These are phyloP conservation scores for Dactylellina cionopaga DNA, from an alignment of 2,329 filamentous ascomycete genomes.

Conservation along the genomic window DNA sequence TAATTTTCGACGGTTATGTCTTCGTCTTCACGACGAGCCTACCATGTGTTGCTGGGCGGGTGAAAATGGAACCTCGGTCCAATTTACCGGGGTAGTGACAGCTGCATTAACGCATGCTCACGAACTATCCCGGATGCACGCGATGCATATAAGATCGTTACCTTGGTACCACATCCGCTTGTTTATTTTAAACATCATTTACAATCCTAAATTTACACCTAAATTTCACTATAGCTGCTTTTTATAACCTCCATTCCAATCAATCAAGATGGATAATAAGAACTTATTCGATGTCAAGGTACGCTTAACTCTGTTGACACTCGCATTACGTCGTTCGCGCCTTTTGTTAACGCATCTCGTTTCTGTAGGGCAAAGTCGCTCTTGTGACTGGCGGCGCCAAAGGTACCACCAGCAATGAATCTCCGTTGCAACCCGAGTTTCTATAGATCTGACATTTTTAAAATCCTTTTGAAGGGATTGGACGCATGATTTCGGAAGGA, in stretches of 20 bases:
- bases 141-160: conserved; percentile 14
- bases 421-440: not conserved
- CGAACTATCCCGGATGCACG: not conserved
- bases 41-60: conserved; percentile 12
- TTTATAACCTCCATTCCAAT: conserved; percentile 2
- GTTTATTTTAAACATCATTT: not conserved
- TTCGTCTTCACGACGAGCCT: too few species aligned
- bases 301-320: conserved; percentile 34
- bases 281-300: conserved; percentile 71
- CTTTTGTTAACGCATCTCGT: conserved; percentile 17
- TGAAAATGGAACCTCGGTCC: conserved; percentile 47
- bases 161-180: not conserved
- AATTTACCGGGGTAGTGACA: conserved; percentile 22
- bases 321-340: not conserved
- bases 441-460: not conserved
- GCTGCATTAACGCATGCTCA: not conserved
- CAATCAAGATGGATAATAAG: conserved; percentile 66
- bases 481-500: conserved; percentile 74
- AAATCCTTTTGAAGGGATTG: conserved; percentile 65
- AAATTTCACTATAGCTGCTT: not conserved
- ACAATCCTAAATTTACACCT: too few species aligned
- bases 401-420: conserved; percentile 37
- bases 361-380: conserved; percentile 67
- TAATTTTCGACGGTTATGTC: too few species aligned
- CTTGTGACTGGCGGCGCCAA: conserved; percentile 67